Base-by-base conservation (phyloP, 2,329 filamentous ascomycete genomes). In the Cercospora canescens region DNA sequence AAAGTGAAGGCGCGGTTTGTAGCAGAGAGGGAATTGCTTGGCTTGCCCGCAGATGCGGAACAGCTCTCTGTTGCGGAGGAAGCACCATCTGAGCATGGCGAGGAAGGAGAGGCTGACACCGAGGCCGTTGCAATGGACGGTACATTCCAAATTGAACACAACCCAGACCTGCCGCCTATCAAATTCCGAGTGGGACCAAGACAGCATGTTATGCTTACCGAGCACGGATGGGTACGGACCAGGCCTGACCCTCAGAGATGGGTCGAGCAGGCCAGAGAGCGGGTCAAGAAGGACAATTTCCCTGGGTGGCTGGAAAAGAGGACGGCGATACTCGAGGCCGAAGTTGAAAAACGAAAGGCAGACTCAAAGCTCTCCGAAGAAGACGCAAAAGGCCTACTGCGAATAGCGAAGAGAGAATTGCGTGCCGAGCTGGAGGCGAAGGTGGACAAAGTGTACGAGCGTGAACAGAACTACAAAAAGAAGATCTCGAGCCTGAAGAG, bases 1-100 rank as follows among this genome's bases (percentile, higher is more conserved):
- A 80, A 81, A 21, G 86, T 96, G 59, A 88, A 89, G 77, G 85
- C 86, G 71, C 83, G 86, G 70, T 91, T 93, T 75, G 85, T 85
- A 48, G 77, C 81, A 58, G 85, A 97, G 81, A 84, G 93, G 67
- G 80, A 83, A 65, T 81, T 81, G 21, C 77, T 95, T 58, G 91
- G 92, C 0, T 75, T 97, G 65, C 84, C 86, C 12, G 71, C 67
- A 28, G 70, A 74, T 34, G 58, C 62, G 26, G 60, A 68, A 6
- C 57, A 69, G 39, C 26, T 67, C 11, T 67, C 72, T 24, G 65
- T 67, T 32, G 65, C 71, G 26, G 68, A 62, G 24, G 67, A 67
- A 55, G 63, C 58, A 16, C 28, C 57, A n/a, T 62, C 39, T 32
- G 54, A 24, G 21, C 32, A 50, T 21, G 62, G 63, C 9, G 69